Percentiles rank a stretch among this genome's conserved stretches.
Conservation (phyloP, 2,329 filamentous ascomycete species). For the Botryotinia globosa region DNA sequence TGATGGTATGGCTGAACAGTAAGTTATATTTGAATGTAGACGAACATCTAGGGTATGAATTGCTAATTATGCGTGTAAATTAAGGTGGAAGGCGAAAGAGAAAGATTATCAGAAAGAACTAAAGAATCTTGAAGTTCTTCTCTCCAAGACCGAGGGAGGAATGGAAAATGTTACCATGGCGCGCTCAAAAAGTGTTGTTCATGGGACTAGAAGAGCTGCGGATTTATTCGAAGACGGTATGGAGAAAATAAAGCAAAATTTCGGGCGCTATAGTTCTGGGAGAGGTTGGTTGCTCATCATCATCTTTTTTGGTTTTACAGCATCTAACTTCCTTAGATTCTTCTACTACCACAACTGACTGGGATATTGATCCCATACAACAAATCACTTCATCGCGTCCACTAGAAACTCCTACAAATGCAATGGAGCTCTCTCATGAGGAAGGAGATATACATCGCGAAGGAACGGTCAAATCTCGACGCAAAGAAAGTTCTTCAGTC, state of each 20-base stretch:
- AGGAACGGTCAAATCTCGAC: neutral
- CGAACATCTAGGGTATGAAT: neutral
- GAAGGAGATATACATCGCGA: neutral
- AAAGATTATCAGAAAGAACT: constrained; percentile 35
- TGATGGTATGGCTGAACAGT: constrained; percentile 29
- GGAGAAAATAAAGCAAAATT: constrained; percentile 31
- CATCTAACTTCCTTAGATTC: neutral
- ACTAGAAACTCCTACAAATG: neutral
- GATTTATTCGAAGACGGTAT: constrained; percentile 28
- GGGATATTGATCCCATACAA: neutral
- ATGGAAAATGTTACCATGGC: constrained; percentile 36
- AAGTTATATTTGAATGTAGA: neutral
- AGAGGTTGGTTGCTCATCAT: neutral
- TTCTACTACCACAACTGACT: neutral
- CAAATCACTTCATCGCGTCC: neutral
- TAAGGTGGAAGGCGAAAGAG: constrained; percentile 34
- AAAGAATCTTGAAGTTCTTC: constrained; percentile 36
- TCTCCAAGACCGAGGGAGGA: constrained; percentile 35
- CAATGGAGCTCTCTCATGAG: neutral
- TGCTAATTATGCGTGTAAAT: neutral
- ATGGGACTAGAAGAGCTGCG: constrained; percentile 30
- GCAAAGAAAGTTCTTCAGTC: neutral
- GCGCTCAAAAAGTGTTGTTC: constrained; percentile 34
- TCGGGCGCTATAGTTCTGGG: constrained; percentile 20
- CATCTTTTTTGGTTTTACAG: neutral